Conservation (phyloP, 169 alveolate genomes). For the Plasmodium inui region DNA sequence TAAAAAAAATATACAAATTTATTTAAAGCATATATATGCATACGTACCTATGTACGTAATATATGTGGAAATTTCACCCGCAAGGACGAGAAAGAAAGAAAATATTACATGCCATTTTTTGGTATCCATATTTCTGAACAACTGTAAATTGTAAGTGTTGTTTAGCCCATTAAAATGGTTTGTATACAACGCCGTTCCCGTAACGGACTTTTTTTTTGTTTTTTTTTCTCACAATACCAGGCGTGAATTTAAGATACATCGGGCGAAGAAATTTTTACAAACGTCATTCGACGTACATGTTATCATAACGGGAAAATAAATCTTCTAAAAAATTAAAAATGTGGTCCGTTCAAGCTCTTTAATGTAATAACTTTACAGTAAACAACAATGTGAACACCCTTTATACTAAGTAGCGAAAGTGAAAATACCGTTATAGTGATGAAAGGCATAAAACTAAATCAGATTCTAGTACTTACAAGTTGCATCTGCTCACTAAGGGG, state of each 20-base stretch:
- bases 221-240: background rate
- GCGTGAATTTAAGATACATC: background rate
- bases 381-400: background rate
- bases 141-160: background rate
- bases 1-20: background rate
- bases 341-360: background rate
- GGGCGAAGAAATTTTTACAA: background rate
- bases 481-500: background rate
- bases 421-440: background rate
- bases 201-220: background rate
- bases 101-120: background rate
- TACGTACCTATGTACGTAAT: background rate
- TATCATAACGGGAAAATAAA: background rate
- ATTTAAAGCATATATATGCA: background rate
- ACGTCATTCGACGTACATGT: background rate
- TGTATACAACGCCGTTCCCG: background rate
- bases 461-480: background rate
- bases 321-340: background rate
- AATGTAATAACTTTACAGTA: background rate
- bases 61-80: background rate
- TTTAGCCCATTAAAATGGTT: background rate
- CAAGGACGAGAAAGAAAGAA: background rate
- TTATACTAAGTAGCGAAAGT: background rate
- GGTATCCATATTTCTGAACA: background rate
- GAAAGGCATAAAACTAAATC: background rate